These are phyloP conservation scores for Niebla homalea DNA, from an alignment of 495 filamentous ascomycete species.

Conservation along the genomic window DNA sequence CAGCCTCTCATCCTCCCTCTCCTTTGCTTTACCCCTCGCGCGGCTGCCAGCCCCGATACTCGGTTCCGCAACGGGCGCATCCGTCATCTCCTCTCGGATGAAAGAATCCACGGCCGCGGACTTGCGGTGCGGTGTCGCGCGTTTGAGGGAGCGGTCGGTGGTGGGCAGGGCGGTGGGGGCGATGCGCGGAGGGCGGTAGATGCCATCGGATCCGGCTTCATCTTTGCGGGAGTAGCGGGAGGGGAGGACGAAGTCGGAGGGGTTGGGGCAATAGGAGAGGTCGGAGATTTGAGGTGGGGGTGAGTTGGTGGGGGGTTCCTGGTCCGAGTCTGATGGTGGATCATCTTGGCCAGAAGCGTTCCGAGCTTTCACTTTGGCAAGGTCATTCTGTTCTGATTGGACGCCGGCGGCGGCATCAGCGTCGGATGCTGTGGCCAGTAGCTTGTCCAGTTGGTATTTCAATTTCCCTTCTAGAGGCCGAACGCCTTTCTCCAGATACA, in stretches of 20 bases:
- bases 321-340: constrained; percentile 24
- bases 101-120: constrained; percentile 78
- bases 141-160: constrained; percentile 42
- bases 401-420: constrained; percentile 30
- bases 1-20: constrained; percentile 55
- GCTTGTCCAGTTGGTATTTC: constrained; percentile 81
- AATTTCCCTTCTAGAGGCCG: constrained; percentile 74
- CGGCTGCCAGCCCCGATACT: constrained; percentile 70
- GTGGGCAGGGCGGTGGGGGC: constrained; percentile 54
- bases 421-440: constrained; percentile 75
- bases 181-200: constrained; percentile 79
- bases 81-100: constrained; percentile 63
- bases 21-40: constrained; percentile 56
- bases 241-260: constrained; percentile 41
- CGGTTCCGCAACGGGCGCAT: constrained; percentile 62
- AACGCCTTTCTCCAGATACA: constrained; percentile 84
- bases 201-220: constrained; percentile 24
- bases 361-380: constrained; percentile 17
- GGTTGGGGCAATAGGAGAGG: constrained; percentile 55
- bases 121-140: constrained; percentile 39
- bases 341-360: constrained; percentile 16
- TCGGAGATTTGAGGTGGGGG: constrained; percentile 40
- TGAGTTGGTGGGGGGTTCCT: constrained; percentile 18
- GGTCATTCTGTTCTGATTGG: constrained; percentile 3
- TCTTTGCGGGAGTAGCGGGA: constrained; percentile 7